Evolutionary conservation across 2,329 filamentous ascomycete genomes (phyloP).

Genomic region (Myriosclerotinia curreyana): DNA sequence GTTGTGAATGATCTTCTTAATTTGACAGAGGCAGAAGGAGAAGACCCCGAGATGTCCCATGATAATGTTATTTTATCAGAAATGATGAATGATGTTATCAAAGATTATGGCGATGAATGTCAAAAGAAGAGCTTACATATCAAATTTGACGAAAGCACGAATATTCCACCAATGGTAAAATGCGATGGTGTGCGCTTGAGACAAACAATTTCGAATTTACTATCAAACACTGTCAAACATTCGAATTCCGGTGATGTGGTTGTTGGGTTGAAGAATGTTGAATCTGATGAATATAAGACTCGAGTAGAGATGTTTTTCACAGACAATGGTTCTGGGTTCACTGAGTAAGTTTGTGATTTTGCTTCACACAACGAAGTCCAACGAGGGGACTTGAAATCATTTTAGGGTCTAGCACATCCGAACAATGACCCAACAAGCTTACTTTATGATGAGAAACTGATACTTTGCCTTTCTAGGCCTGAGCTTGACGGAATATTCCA

Average conservation of each 20-base stretch:
- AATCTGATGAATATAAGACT: conserved; percentile 20
- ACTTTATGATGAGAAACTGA: conserved; percentile 72
- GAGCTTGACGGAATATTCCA: conserved; percentile 56
- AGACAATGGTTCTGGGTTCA: conserved; percentile 29
- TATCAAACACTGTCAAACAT: conserved; percentile 32
- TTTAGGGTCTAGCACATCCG: conserved; percentile 45
- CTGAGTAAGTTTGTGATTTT: conserved; percentile 20
- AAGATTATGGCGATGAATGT: conserved; percentile 70
- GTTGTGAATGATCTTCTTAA: conserved; percentile 91
- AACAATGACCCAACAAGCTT: conserved; percentile 61
- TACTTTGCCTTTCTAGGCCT: conserved; percentile 62
- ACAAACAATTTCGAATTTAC: conserved; percentile 29
- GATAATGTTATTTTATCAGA: conserved; percentile 71
- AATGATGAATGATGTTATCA: conserved; percentile 72
- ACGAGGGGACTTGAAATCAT: no score
- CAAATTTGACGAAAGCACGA: conserved; percentile 23
- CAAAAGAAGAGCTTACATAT: conserved; percentile 42
- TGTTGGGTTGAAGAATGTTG: conserved; percentile 25
- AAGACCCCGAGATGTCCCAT: conserved; percentile 72
- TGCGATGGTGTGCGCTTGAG: conserved; percentile 28
- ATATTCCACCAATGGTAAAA: conserved; percentile 26
- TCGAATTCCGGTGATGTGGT: conserved; percentile 23
- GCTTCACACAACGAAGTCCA: background rate
- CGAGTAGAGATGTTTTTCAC: conserved; percentile 30
- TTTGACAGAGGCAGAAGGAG: conserved; percentile 83